Percentiles rank a stretch among this genome's conserved stretches.
Evolutionary conservation across 768 basidiomycete genomes (phyloP).

Genomic region (Mycena epipterygia): DNA sequence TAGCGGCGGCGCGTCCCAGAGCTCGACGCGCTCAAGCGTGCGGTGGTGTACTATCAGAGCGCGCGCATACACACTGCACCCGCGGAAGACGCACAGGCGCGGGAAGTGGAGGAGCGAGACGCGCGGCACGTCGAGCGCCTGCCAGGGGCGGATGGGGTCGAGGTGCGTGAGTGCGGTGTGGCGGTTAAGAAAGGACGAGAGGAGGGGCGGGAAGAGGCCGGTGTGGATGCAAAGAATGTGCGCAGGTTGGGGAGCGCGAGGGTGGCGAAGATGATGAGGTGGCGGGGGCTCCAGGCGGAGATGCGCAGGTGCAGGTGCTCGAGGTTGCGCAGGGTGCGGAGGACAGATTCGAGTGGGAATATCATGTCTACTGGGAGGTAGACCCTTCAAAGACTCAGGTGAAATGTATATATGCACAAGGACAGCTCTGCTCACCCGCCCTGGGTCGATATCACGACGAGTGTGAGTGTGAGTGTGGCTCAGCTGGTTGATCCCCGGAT

Average conservation of each 20-base stretch:
- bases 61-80: slow-evolving; percentile 9
- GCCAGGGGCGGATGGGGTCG: slow-evolving; percentile 16
- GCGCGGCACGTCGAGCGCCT: neutral
- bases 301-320: neutral
- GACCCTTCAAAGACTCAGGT: neutral
- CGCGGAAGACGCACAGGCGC: slow-evolving; percentile 1
- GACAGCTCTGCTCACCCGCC: neutral
- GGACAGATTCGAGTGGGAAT: neutral
- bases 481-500: too few relatives aligned
- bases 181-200: slow-evolving; percentile 13
- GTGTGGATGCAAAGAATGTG: slow-evolving; percentile 13
- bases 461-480: too few relatives aligned
- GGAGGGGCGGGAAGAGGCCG: neutral
- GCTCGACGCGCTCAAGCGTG: neutral
- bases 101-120: slow-evolving; percentile 8
- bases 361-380: slow-evolving; percentile 16
- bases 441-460: neutral
- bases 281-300: neutral
- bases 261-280: slow-evolving; percentile 19
- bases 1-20: neutral
- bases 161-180: slow-evolving; percentile 24
- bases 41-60: neutral
- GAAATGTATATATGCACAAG: too few relatives aligned
- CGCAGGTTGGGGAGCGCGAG: slow-evolving; percentile 8
- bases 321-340: neutral